Evolutionary conservation across 306 rosid species (phyloP).

Genomic region (Trifolium pratense): DNA sequence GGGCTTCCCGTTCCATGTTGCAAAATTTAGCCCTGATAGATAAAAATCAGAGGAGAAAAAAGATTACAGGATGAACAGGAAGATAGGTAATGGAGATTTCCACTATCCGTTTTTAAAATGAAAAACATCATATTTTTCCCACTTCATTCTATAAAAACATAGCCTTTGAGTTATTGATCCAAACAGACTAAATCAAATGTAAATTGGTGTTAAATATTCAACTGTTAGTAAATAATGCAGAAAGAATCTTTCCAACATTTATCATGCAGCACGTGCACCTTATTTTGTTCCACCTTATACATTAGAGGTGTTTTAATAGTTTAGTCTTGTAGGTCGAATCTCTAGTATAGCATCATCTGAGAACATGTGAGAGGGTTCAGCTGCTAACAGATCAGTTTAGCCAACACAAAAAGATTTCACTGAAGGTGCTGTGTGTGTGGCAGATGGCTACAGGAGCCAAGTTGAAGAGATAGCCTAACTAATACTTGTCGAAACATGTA

Average conservation of each 20-base stretch:
- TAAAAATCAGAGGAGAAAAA: slow-evolving; percentile 26
- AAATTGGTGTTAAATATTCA: slow-evolving; percentile 20
- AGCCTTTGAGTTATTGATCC: slow-evolving; percentile 18
- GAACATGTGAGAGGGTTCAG: slow-evolving; percentile 19
- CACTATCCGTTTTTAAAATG: background rate
- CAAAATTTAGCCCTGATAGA: slow-evolving; percentile 71
- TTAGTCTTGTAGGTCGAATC: slow-evolving; percentile 21
- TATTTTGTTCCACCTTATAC: slow-evolving; percentile 17
- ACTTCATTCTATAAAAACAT: slow-evolving; percentile 23
- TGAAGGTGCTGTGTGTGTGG: slow-evolving; percentile 2
- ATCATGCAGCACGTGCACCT: slow-evolving; percentile 25
- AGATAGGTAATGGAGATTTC: slow-evolving; percentile 21
- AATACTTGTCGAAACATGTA: slow-evolving; percentile 12
- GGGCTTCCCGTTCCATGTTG: slow-evolving; percentile 73
- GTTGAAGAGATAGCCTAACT: slow-evolving; percentile 10
- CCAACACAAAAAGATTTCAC: slow-evolving; percentile 24
- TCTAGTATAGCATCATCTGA: slow-evolving; percentile 7
- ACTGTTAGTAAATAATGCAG: slow-evolving; percentile 1
- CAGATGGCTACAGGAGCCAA: slow-evolving; percentile 14
- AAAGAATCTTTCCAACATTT: slow-evolving; percentile 19
- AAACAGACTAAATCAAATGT: slow-evolving; percentile 17
- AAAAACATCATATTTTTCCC: slow-evolving; percentile 10
- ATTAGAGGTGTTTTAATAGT: slow-evolving; percentile 6
- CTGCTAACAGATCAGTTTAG: slow-evolving; percentile 6
- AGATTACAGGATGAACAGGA: slow-evolving; percentile 19